Conservation (phyloP, 352 stramenopile species). For the Phytophthora agathidicida region DNA sequence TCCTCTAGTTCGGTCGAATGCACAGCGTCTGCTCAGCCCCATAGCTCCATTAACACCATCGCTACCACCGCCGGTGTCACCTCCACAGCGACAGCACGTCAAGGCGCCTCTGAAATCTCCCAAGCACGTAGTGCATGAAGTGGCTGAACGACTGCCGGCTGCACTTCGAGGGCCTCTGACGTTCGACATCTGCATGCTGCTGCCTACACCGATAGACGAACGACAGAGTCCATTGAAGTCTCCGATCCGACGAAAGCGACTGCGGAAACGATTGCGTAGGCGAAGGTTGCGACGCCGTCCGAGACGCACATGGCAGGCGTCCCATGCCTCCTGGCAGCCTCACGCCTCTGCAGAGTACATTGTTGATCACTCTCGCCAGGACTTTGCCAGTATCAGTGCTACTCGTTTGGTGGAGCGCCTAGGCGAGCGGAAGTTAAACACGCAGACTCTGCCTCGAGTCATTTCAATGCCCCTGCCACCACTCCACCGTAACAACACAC, state of each 20-base stretch:
- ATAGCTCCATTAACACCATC: not conserved
- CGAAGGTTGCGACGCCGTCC: conserved; percentile 38
- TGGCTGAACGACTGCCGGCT: conserved; percentile 26
- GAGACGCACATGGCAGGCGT: conserved; percentile 43
- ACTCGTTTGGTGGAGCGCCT: conserved; percentile 48
- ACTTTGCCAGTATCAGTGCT: conserved; percentile 22
- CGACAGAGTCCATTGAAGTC: conserved; percentile 59
- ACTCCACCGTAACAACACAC: not conserved
- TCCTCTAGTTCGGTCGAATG: conserved; percentile 4
- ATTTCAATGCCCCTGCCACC: conserved; percentile 23
- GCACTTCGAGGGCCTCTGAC: conserved; percentile 57
- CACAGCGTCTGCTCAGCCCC: not conserved
- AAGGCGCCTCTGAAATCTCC: conserved; percentile 14
- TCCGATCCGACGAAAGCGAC: conserved; percentile 48
- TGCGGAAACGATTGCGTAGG: conserved; percentile 33
- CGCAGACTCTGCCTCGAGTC: conserved; percentile 13
- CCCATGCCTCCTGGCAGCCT: conserved; percentile 27
- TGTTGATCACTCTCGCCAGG: conserved; percentile 31
- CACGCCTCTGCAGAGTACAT: conserved; percentile 56
- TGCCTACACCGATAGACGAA: conserved; percentile 53
- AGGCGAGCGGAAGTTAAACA: conserved; percentile 26
- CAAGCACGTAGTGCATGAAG: conserved; percentile 37
- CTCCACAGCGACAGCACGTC: not conserved
- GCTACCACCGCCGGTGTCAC: not conserved
- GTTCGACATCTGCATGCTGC: conserved; percentile 69